Evolutionary conservation across 164 flowering plant genomes (phyloP), one percentile per base, ranked within the genome.

Genomic region (Vitis rotundifolia): DNA sequence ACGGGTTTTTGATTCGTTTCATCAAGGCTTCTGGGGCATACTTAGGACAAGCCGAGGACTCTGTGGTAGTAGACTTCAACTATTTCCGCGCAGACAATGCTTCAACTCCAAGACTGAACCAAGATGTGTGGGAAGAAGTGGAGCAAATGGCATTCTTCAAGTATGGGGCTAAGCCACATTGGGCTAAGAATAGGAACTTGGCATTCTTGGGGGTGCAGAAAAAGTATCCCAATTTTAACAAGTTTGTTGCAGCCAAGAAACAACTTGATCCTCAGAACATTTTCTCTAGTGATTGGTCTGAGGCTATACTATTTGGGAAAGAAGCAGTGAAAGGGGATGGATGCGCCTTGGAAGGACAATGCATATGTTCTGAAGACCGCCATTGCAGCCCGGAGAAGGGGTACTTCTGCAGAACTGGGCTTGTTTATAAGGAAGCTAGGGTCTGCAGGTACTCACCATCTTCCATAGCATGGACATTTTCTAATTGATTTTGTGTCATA

Each of bases 131-230:
- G 91, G 98, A 93, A 71, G 97, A 93, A 68, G 76, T 93, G 48
- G 97, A 93, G 77, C 98, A 93, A 62, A 84, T 93, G 81, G 97
- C 95, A 2, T 90, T 91, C 76, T 85, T 93, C 79, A 91, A 93
- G 78, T 77, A 90, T 66, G 85, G 83, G 12, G 96, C 94, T 1
- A 87, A 71, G 75, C 98, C 97, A 18, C 97, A 93, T 67, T 93
- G 97, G 97, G 98, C 85, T 5, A 94, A 94, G 80, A 91, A 94
- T 65, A 77, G 94, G 79, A 84, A 88, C 47, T 44, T 87, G 13
- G 96, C 90, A 3, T 90, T 94, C 81, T 9, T 76, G 31, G 82
- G 72, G 6, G 98, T 89, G 71, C 77, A 77, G n/a, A 62, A 75
- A 0, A 93, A 90, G 79, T 90, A 86, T 65, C 79, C 79, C 0